Evolutionary conservation across 176 grass and related monocot species (phyloP), one percentile per base, ranked within the genome.

Genomic region (Saccharum spontaneum): DNA sequence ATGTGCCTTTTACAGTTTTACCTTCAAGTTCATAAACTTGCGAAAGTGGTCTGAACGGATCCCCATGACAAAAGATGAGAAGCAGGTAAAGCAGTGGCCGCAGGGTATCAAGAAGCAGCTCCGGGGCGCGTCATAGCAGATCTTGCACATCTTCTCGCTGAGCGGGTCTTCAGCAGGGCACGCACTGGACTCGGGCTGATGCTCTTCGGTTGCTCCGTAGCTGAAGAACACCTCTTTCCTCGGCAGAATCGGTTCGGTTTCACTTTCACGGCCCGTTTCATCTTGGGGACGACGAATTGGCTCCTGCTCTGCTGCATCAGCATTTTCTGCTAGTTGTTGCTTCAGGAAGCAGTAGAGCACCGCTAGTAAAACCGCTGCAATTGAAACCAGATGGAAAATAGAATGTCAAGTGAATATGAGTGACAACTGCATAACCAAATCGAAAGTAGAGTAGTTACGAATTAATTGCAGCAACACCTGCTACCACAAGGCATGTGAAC

Each of bases 51-150:
- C 44, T 4, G 44, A 46, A 46, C 44, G 12, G 12, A 14, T 13
- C 44, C 3, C 12, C 44, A 46, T 40, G 39, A 40, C 7, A 40
- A 40, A 40, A 9, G 8, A 40, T 40, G 39, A 40, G 39, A 40
- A 40, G 15, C 73, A 84, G n/a, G 73, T 54, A 37, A 68, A 67
- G 68, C 65, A 41, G 20, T 86, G 84, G 12, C 59, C 30, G 23
- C 82, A 55, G 15, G 72, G 73, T 84, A 79, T 72, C 2, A 86
- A 86, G 84, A 72, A 72, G 84, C 76, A 86, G 10, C 67, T 86
- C 48, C 12, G 36, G 23, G 83, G 31, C 10, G n/a, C 75, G 16
- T 85, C 83, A 4, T 70, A 85, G 75, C 74, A 85, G 17, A 85
- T 70, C 37, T 52, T 84, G 44, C 69, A 74, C 37, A 73, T 52